Conservation (phyloP, 352 stramenopile genomes). For the Hyaloperonospora arabidopsidis region DNA sequence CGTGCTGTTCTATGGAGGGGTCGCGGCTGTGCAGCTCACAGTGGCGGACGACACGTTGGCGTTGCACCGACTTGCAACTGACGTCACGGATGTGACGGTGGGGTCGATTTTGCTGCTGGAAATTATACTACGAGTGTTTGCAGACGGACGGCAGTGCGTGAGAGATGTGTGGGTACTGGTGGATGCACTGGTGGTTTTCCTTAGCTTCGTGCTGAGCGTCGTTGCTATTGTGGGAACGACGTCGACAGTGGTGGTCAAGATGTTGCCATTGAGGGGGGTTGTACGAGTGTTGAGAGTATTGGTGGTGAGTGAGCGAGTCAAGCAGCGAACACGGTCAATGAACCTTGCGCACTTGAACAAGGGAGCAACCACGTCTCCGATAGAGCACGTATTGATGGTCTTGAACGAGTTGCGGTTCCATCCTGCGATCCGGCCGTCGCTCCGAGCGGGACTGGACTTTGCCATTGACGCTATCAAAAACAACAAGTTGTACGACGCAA, state of each 20-base stretch:
- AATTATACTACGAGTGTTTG: slow-evolving; percentile 73
- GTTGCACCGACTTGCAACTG: slow-evolving; percentile 56
- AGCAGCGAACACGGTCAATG: slow-evolving; percentile 67
- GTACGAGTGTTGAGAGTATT: slow-evolving; percentile 74
- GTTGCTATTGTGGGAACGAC: slow-evolving; percentile 48
- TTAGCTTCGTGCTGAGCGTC: slow-evolving; percentile 69
- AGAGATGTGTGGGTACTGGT: slow-evolving; percentile 68
- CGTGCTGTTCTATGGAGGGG: slow-evolving; percentile 75
- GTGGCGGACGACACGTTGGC: slow-evolving; percentile 49
- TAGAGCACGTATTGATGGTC: slow-evolving; percentile 68
- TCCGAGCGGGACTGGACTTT: slow-evolving; percentile 66
- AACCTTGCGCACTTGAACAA: slow-evolving; percentile 56
- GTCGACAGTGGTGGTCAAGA: slow-evolving; percentile 57
- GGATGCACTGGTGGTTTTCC: slow-evolving; percentile 71
- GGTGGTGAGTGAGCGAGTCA: slow-evolving; percentile 83
- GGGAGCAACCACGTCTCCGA: slow-evolving; percentile 60
- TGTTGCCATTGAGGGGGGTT: slow-evolving; percentile 67
- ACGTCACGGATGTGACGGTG: slow-evolving; percentile 78
- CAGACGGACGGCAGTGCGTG: slow-evolving; percentile 62
- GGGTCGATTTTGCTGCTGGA: slow-evolving; percentile 78
- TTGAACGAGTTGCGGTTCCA: slow-evolving; percentile 77
- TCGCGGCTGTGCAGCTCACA: slow-evolving; percentile 77
- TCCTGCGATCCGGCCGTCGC: slow-evolving; percentile 41
- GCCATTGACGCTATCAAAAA: slow-evolving; percentile 83
- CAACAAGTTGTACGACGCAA: slow-evolving; percentile 77